Base-by-base conservation (phyloP, 2,329 filamentous ascomycete genomes). In the Arthrobotrys iridis region DNA sequence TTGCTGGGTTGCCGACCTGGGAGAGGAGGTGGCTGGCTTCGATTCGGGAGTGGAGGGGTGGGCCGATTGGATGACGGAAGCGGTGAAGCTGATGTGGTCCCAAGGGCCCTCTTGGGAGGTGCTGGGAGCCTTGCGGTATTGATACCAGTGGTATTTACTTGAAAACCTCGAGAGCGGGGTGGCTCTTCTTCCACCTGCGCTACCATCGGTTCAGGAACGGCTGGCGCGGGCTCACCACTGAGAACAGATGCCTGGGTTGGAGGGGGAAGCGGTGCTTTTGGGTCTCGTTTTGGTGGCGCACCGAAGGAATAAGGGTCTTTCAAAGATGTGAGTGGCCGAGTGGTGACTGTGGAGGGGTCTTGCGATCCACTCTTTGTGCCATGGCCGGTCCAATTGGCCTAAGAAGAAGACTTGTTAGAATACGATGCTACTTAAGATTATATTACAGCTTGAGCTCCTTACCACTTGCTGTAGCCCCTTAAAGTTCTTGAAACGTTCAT, bases 281-380 rank as follows among this genome's bases (percentile, higher is more conserved):
- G 81, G 11, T 84, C 82, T 76, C 87, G 90, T 79, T 88, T 93
- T 0, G 93, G 93, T 24, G 93, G 93, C 22, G 93, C 92, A 1
- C 88, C 92, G 81, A 96, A 97, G 13, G 88, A 87, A 0, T 87
- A 82, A 0, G 92, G 93, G 80, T 97, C 93, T 80, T 88, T 89
- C 28, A 97, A 85, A 2, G 88, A 85, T 6, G 88, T 85, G 45
- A 96, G 83, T 0, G 93, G 93, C 13, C 85, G 85, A 30, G 87
- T 83, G 37, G 82, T 79, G 66, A 80, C 80, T 41, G 82, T 81
- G 13, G 82, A 77, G 67, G 84, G 82, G 75, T 86, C 84, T 65
- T 60, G 59, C 46, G 71, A 66, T 52, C 67, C 77, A 28, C 86
- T 83, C 81, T 87, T 85, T n/a, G 70, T 45, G 7, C 70, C 62